phyloP scores from a whole-genome alignment of 345 rosid genomes.

The Fremontodendron californicum region DNA sequence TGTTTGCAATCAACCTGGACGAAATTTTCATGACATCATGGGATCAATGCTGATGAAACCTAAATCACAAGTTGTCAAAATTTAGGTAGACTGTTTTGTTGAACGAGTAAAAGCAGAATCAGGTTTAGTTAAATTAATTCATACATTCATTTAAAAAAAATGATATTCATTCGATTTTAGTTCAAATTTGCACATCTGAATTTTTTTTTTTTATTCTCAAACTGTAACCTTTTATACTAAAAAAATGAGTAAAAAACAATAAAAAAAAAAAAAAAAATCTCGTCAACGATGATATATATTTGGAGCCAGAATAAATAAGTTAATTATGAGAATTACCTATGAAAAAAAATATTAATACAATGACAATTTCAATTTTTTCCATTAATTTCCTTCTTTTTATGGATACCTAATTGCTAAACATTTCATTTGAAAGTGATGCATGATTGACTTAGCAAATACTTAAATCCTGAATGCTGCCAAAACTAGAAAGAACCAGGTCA shows the following conservation, averaged over 20 bases:
- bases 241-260: too few species aligned
- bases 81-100: neutral
- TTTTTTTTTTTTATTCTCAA: too few species aligned
- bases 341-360: too few species aligned
- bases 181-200: too few species aligned
- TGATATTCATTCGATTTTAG: neutral
- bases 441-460: slow-evolving; percentile 7
- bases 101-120: slow-evolving; percentile 8
- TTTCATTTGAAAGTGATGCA: neutral
- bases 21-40: neutral
- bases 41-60: slow-evolving; percentile 4
- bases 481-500: neutral
- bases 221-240: too few species aligned
- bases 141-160: too few species aligned
- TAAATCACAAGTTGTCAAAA: neutral
- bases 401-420: neutral
- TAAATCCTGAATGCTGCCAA: neutral
- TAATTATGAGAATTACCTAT: too few species aligned
- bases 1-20: neutral
- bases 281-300: too few species aligned
- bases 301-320: too few species aligned
- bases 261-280: too few species aligned
- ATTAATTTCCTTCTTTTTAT: neutral
- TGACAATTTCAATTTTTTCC: too few species aligned
- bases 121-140: too few species aligned